These are phyloP conservation scores for Xylaria multiplex DNA, from an alignment of 2,329 filamentous ascomycete genomes.

Conservation along the genomic window DNA sequence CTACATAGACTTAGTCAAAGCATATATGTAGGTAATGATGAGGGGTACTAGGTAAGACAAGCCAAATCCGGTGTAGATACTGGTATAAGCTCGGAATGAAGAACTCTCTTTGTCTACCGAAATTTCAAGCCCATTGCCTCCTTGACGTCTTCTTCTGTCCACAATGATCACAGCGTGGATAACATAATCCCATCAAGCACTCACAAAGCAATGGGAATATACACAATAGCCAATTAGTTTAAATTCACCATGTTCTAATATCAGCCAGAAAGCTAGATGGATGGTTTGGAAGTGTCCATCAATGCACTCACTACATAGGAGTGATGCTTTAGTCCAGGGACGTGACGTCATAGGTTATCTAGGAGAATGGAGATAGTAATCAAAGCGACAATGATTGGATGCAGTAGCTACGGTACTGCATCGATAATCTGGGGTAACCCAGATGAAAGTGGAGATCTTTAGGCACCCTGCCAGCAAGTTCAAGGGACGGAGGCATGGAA, in stretches of 20 bases:
- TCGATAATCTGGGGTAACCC: not conserved
- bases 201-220: not conserved
- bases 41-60: not conserved
- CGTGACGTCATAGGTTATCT: slow-evolving; percentile 30
- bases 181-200: not conserved
- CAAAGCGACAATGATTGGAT: slow-evolving; percentile 24
- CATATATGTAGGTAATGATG: slow-evolving; percentile 3
- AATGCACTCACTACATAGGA: not conserved
- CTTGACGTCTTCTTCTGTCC: too few relatives aligned
- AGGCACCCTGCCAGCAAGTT: too few relatives aligned
- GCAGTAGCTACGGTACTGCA: not conserved
- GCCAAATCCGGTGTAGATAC: slow-evolving; percentile 8
- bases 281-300: not conserved
- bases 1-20: not conserved
- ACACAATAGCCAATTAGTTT: too few relatives aligned
- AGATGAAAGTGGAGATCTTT: too few relatives aligned
- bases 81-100: not conserved
- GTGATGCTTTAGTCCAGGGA: not conserved
- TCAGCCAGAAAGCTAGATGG: not conserved
- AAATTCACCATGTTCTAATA: not conserved
- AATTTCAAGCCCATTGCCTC: not conserved
- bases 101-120: not conserved
- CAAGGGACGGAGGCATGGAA: too few relatives aligned
- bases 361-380: slow-evolving; percentile 20
- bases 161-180: too few relatives aligned